Base-by-base conservation (phyloP, 441 rosid species). In the Manihot esculenta region DNA sequence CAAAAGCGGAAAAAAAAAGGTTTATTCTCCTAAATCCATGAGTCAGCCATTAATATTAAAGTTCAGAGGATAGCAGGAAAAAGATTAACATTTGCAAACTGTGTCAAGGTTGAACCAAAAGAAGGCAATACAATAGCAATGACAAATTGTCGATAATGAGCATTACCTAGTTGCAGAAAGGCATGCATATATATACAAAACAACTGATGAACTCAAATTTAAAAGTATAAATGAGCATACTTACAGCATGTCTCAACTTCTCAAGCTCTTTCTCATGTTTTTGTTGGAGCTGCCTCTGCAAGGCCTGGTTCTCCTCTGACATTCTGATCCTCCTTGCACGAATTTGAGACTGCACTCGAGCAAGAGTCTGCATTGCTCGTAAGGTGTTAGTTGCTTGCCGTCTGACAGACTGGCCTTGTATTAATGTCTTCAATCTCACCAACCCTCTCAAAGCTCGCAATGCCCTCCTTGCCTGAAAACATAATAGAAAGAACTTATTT, bases 341-440 rank as follows among this genome's bases (percentile, higher is more conserved):
- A 74, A 95, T 79, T 81, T 91, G 89, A 67, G 90, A 86, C 78
- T 95, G 98, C 71, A 95, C 73, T 42, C 87, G 89, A 69, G 97
- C 91, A 68, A 95, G 89, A 54, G 92, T 88, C 86, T 92, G 98
- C 99, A 94, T 94, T 79, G 90, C 87, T 68, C 82, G 82, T 72
- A 94, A 73, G 9, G 96, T 89, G 14, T 89, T 75, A 41, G 84
- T 78, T 2, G 98, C 87, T 88, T 94, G 99, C 49, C 89, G 84
- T 80, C 80, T 88, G 49, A 94, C 98, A 30, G 88, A 70, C 64
- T 89, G 89, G 21, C 97, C 92, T 66, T 83, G 89, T 59, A 89
- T 81, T 82, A 92, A 66, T 33, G 88, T 78, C 82, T 84, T 94
- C 84, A 94, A 79, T 79, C 98, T 88, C 73, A 85, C 97, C 77